Evolutionary conservation across 495 filamentous ascomycete species (phyloP), one percentile per base, ranked within the genome.

Genomic region (Neurospora sp.): DNA sequence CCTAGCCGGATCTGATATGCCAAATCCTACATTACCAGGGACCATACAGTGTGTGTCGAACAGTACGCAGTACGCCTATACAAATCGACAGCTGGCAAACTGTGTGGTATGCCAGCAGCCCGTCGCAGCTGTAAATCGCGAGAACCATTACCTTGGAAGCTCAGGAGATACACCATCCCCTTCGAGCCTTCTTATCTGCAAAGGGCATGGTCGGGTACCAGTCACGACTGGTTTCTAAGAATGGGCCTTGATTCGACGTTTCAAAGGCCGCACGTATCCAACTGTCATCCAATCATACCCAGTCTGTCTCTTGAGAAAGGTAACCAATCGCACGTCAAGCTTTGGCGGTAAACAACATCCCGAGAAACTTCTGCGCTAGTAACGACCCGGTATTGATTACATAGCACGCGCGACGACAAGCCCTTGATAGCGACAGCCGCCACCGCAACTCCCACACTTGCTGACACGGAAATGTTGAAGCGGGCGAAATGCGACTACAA

Each of bases 121-220:
- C 41, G 73, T 70, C 74, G 69, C 77, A 77, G 75, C 73, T 74
- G 45, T 74, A 61, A 77, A 75, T 77, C 74, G 70, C 69, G 70
- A 72, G 35, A 75, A 68, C 73, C 73, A 71, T 65, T 53, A 65
- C 68, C 44, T 37, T 65, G 42, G 45, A 18, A 35, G 53, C 35
- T 69, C 45, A 71, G 39, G 61, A 69, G 70, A 69, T 38, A 68
- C 72, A 74, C 70, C 9, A 70, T 68, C 41, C 40, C 48, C 41
- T 37, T 42, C 48, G 41, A 71, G 70, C 53, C 69, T 74, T 72
- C 69, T 40, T 38, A 20, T 44, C 38, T 40, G 22, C 4, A 48
- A 45, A 45, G 18, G n/a, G 44, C 39, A 71, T 59, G 14, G 40
- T 40, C 40, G 22, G 69, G 69, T 71, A 45, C 40, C 40, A 41